Evolutionary conservation across 805 yeast species (phyloP).

Genomic region (Hanseniaspora clermontiae): DNA sequence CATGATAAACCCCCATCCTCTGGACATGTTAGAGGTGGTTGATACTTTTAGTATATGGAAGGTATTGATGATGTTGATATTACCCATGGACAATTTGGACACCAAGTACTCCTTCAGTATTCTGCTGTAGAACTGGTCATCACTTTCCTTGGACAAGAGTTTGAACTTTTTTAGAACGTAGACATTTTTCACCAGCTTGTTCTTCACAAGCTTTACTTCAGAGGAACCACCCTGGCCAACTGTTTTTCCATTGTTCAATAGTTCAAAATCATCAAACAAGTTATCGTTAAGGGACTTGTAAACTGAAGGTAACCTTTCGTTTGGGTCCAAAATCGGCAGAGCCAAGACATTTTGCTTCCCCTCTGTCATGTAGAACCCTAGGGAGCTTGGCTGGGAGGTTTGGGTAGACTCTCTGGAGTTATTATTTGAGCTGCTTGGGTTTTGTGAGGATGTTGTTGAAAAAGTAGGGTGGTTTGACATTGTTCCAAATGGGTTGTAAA

Average conservation of each 20-base stretch:
- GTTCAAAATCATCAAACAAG: conserved; percentile 44
- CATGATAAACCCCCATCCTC: conserved; percentile 70
- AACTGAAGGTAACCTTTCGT: conserved; percentile 44
- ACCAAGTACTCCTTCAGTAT: conserved; percentile 53
- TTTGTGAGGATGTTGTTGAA: neutral
- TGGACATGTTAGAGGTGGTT: conserved; percentile 37
- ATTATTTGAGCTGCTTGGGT: neutral
- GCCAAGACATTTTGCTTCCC: conserved; percentile 41
- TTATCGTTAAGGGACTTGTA: conserved; percentile 37
- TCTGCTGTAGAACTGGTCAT: conserved; percentile 51
- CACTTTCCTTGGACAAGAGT: conserved; percentile 47
- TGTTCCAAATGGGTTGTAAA: conserved; percentile 11
- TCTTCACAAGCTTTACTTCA: conserved; percentile 39
- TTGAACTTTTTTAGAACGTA: conserved; percentile 58
- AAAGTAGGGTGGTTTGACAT: conserved; percentile 2
- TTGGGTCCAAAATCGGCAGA: conserved; percentile 55
- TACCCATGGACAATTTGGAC: conserved; percentile 40
- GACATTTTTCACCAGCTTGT: conserved; percentile 28
- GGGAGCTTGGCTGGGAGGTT: neutral
- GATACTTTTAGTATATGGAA: conserved; percentile 46
- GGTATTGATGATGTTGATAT: conserved; percentile 49
- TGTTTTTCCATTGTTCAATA: conserved; percentile 32
- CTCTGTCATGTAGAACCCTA: conserved; percentile 26
- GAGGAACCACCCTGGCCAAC: conserved; percentile 67
- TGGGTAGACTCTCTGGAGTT: neutral